Base-by-base conservation (phyloP, 2,329 filamentous ascomycete genomes). In the Pyrenochaeta sp. region DNA sequence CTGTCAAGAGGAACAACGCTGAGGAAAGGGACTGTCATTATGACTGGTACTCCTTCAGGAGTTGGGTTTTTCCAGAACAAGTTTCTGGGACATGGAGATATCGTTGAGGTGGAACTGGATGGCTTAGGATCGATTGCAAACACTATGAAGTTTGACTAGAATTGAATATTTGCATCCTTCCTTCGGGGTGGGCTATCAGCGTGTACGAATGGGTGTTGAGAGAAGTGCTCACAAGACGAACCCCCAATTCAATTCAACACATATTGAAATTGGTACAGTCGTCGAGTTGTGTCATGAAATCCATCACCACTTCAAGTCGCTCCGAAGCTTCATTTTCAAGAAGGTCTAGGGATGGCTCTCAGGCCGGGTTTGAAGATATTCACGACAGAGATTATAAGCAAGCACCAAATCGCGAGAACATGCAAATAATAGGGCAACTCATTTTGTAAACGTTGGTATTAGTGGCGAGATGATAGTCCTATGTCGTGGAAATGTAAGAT, bases 1-100 rank as follows among this genome's bases (percentile, higher is more conserved):
- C 55, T 74, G 50, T 68, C 59, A 34, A 60, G 67, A 44, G 67
- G 67, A 35, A 74, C 70, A 1, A 77, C 74, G 3, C 51, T 77
- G 13, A 61, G 63, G 7, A 63, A 57, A 4, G 72, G 70, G 15
- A 75, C 74, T 0, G 63, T 69, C 1, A 65, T 77, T 19, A 74
- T 77, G 71, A 77, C 74, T 2, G 76, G 76, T 0, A 76, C 50
- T 9, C 50, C 53, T 3, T 19, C 21, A 1, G 53, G 53, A 4
- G 41, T 56, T 7, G 49, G 42, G 9, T 17, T 30, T n/a, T n/a
- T n/a, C n/a, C n/a, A n/a, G n/a, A n/a, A n/a, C n/a, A n/a, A n/a
- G n/a, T n/a, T n/a, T n/a, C n/a, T n/a, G n/a, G n/a, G n/a, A n/a
- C n/a, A n/a, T n/a, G n/a, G n/a, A n/a, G n/a, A n/a, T n/a, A n/a